These are phyloP conservation scores for Nepenthes gracilis DNA, from an alignment of 148 eudicot species.

Conservation along the genomic window DNA sequence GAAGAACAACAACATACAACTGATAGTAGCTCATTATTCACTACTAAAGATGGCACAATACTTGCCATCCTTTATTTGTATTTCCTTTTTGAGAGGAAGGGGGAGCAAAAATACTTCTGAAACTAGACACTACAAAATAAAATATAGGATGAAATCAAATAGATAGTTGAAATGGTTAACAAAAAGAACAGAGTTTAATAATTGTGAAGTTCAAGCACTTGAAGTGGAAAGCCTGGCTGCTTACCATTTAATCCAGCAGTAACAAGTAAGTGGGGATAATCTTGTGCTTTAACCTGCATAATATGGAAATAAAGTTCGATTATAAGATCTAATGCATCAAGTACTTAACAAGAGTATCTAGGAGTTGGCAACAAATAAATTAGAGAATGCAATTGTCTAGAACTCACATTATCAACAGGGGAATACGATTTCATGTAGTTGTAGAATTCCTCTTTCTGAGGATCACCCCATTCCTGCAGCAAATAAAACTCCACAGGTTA, in stretches of 20 bases:
- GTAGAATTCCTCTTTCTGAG: conserved; percentile 67
- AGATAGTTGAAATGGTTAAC: too few relatives aligned
- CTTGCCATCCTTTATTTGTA: too few relatives aligned
- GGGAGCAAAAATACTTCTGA: too few relatives aligned
- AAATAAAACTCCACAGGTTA: conserved; percentile 6
- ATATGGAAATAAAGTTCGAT: conserved; percentile 5
- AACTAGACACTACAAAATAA: too few relatives aligned
- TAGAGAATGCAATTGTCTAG: background rate
- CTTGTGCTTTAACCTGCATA: conserved; percentile 54
- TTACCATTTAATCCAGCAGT: conserved; percentile 86
- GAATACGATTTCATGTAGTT: conserved; percentile 88
- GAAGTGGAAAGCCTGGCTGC: conserved; percentile 2
- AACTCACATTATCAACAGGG: conserved; percentile 87
- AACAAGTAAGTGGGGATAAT: conserved; percentile 69
- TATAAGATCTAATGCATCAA: background rate
- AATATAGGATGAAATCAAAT: too few relatives aligned
- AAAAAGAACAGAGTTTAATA: too few relatives aligned
- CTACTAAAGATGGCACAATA: too few relatives aligned
- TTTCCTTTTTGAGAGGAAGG: too few relatives aligned
- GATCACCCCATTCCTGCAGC: conserved; percentile 98
- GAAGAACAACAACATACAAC: too few relatives aligned
- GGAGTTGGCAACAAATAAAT: background rate
- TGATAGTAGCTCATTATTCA: too few relatives aligned
- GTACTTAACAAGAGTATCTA: background rate
- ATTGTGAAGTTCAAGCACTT: too few relatives aligned